Conservation (phyloP, 2,329 filamentous ascomycete species). For the Xylaria sp. region DNA sequence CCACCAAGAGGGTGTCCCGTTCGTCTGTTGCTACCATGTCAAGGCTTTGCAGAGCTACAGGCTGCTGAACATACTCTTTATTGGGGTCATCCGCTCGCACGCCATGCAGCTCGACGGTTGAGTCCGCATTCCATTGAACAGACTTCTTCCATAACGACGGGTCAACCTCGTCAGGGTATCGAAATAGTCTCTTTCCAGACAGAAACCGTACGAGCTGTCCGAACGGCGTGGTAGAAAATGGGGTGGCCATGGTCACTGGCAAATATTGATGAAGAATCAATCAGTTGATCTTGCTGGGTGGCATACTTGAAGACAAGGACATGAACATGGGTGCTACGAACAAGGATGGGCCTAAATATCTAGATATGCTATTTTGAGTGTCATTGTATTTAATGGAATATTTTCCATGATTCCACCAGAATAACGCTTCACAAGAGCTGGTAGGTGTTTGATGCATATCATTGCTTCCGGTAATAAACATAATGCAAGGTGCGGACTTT, state of each 20-base stretch:
- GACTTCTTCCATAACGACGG: constrained; percentile 15
- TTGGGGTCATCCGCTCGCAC: not conserved
- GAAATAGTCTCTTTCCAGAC: constrained; percentile 11
- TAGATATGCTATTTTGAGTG: not conserved
- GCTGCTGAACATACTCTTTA: not conserved
- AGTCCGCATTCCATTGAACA: not conserved
- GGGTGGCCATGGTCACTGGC: constrained; percentile 7
- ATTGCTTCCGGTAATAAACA: too few relatives aligned
- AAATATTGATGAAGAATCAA: not conserved
- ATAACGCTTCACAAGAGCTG: too few relatives aligned
- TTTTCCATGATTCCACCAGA: too few relatives aligned
- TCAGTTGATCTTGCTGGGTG: not conserved
- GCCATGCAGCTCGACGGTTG: not conserved
- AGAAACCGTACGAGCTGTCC: constrained; percentile 24
- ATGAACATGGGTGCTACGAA: too few relatives aligned
- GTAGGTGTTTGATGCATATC: too few relatives aligned
- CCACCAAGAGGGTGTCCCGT: constrained; percentile 49
- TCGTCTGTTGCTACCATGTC: not conserved
- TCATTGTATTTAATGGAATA: not conserved
- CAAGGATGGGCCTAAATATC: too few relatives aligned
- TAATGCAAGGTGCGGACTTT: not conserved
- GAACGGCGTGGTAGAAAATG: constrained; percentile 15
- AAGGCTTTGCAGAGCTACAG: not conserved
- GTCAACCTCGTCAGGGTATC: constrained; percentile 28
- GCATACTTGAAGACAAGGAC: too few relatives aligned